Base-by-base conservation (phyloP, 345 rosid genomes). In the Eutrema heterophyllum region DNA sequence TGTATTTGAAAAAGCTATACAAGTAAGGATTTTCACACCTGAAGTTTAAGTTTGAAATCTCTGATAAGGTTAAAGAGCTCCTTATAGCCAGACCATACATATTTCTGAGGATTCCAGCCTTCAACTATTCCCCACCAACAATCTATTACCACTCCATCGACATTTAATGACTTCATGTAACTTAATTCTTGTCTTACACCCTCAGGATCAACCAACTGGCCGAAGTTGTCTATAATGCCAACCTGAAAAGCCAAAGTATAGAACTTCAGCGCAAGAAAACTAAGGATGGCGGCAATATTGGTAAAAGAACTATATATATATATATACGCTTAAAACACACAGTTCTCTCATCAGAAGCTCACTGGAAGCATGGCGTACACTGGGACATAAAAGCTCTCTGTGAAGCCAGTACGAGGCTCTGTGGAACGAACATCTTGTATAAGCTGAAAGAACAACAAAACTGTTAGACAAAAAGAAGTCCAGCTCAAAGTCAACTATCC, bases 61-160 rank as follows among this genome's bases (percentile, higher is more conserved):
- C 75, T 82, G 72, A 89, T 76, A 55, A 89, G 78, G 76, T 87
- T 85, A 72, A 94, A 94, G 53, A 91, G 82, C 36, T 94, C 96
- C 61, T 88, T 81, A 57, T 94, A 94, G 78, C 98, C 98, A 76
- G 96, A 85, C 98, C 98, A 94, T 6, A 74, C 88, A 78, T 91
- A 94, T 49, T 91, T 91, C 82, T 87, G 94, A 45, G 98, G 98
- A 64, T 69, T 87, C 98, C 98, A 94, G 9, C 87, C 86, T 84
- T 94, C 98, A 72, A 89, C 90, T 61, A 91, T 86, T 57, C 96
- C 98, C 98, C 98, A 91, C 98, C 98, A 94, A 83, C 98, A 94
- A 80, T 89, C 89, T 75, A 94, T 87, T 32, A 75, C 74, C 29
- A 91, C 85, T 49, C 98, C 97, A 85, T 89, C 96, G 5, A 88